These are phyloP conservation scores for Amphicarpaea edgeworthii DNA, from an alignment of 306 rosid species.

Conservation along the genomic window DNA sequence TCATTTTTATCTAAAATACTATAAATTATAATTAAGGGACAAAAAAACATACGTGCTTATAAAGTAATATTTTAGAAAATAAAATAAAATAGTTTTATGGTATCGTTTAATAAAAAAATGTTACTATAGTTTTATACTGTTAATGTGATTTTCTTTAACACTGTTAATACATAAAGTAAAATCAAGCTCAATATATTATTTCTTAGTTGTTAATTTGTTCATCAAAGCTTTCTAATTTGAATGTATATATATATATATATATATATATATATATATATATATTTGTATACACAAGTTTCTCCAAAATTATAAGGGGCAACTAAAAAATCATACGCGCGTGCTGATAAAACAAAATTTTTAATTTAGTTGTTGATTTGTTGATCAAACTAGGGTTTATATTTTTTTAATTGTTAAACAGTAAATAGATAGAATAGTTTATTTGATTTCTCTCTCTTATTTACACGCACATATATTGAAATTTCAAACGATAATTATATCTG, in stretches of 20 bases:
- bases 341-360: too few species aligned
- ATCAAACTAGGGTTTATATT: neutral
- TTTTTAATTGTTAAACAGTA: neutral
- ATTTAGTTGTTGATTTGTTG: neutral
- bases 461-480: conserved; percentile 12
- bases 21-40: neutral
- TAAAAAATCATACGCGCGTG: too few species aligned
- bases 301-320: too few species aligned
- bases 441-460: neutral
- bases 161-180: too few species aligned
- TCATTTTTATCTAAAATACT: neutral
- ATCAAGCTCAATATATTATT: neutral
- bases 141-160: too few species aligned
- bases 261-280: too few species aligned
- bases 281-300: too few species aligned
- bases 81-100: neutral
- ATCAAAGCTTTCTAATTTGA: too few species aligned
- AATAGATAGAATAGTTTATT: neutral
- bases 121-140: too few species aligned
- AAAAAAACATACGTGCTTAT: neutral
- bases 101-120: neutral
- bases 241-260: too few species aligned
- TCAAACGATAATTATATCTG: neutral
- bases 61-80: neutral
- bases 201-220: neutral